Evolutionary conservation across 2,329 filamentous ascomycete genomes (phyloP), one percentile per base, ranked within the genome.

Genomic region (Annulohypoxylon truncatum): DNA sequence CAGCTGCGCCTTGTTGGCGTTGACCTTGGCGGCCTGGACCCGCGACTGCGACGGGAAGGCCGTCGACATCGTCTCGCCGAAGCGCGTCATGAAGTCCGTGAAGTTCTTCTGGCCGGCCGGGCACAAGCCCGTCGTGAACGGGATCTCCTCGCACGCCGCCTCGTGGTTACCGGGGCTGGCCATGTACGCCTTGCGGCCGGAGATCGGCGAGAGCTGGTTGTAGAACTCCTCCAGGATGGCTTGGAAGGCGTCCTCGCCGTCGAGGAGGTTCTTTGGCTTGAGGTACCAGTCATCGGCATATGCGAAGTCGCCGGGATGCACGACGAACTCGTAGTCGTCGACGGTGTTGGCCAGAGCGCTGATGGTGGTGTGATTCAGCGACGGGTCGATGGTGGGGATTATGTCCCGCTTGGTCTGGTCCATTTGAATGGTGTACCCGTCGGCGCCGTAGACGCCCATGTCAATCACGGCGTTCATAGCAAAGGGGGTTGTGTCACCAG

Each of bases 211-310:
- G 0, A 88, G 79, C 69, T 88, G 84, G 54, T 80, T 77, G 77
- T 86, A 89, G 73, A 89, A 88, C 54, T 83, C 79, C 71, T 88
- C 84, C 0, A 87, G 75, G 66, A 88, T 88, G 18, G 84, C 82
- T 64, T 87, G 81, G 72, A 83, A 88, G n/a, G 84, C 85, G 35
- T 85, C 77, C 18, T 78, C 77, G 42, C 84, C 83, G 28, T 84
- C 78, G 4, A 84, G 66, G 1, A 83, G 65, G 72, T 87, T 87
- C 33, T 81, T 76, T 0, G 77, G 61, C 15, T 78, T 81, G 2
- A 82, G 73, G 44, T 79, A 79, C 86, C 86, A 89, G 74, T 88
- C 83, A 64, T 89, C 87, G 1, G 86, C 86, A 68, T 89, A 89
- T 0, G 77, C 86, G 12, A 89, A 79, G 70, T 89, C 87, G 4